A percentile compares a stretch with the other conserved stretches of the same genome.
Conservation (phyloP, 805 yeast genomes). For the Saccharomyces jurei region DNA sequence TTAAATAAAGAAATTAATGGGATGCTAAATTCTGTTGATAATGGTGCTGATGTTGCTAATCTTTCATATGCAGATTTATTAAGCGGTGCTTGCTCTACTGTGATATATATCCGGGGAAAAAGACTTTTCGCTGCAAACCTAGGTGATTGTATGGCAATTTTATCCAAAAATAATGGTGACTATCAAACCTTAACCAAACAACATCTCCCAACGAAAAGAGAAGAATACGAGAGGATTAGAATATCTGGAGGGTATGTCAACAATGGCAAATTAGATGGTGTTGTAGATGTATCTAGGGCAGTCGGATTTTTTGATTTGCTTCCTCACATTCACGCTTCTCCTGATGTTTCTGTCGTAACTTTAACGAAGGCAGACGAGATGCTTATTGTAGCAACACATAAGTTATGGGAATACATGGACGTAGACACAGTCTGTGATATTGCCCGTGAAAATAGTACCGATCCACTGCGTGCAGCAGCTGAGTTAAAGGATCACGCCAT, state of each 20-base stretch:
- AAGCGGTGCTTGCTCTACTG: constrained; percentile 81
- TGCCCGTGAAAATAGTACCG: constrained; percentile 68
- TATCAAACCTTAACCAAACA: constrained; percentile 60
- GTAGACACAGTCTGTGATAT: constrained; percentile 86
- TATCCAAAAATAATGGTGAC: constrained; percentile 77
- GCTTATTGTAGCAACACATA: constrained; percentile 74
- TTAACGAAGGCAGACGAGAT: constrained; percentile 70
- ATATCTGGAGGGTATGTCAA: constrained; percentile 88
- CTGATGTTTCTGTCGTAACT: constrained; percentile 58
- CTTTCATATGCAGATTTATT: constrained; percentile 58
- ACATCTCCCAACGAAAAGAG: constrained; percentile 75
- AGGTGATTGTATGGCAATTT: constrained; percentile 81
- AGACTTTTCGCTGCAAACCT: constrained; percentile 73
- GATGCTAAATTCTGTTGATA: constrained; percentile 41
- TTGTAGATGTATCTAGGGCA: constrained; percentile 76
- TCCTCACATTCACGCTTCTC: constrained; percentile 86
- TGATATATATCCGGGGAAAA: constrained; percentile 66
- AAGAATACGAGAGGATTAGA: constrained; percentile 78
- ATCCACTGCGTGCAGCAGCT: constrained; percentile 88
- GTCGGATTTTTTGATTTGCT: constrained; percentile 81
- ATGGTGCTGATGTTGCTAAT: constrained; percentile 38
- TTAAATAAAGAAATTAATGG: constrained; percentile 74
- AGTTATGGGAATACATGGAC: constrained; percentile 77
- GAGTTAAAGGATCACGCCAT: constrained; percentile 89
- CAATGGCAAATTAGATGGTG: constrained; percentile 79